Base-by-base conservation (phyloP, 1,284 basidiomycete species). In the Cyathus olla region DNA sequence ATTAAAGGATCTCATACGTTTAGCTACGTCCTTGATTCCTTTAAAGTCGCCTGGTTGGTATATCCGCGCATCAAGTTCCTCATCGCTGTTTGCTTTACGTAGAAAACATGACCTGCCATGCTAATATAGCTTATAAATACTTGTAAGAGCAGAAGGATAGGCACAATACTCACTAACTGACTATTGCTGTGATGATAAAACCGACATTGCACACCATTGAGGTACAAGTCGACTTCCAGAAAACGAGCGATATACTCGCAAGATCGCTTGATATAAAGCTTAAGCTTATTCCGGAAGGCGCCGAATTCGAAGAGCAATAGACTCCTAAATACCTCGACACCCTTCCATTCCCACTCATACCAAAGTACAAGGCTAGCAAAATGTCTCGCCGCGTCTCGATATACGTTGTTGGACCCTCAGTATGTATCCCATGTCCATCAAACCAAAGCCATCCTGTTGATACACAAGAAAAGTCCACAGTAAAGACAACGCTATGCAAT, bases 121-220 rank as follows among this genome's bases (percentile, higher is more conserved):
- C 89, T 90, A n/a, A n/a, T n/a, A n/a, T n/a, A n/a, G n/a, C n/a
- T n/a, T n/a, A n/a, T n/a, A n/a, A n/a, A n/a, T n/a, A n/a, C n/a
- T n/a, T n/a, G n/a, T n/a, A n/a, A n/a, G n/a, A n/a, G n/a, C n/a
- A n/a, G n/a, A n/a, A n/a, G n/a, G 27, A 52, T 19, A 37, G 5
- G 1, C n/a, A 29, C 21, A 26, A 22, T n/a, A 66, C 83, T n/a
- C 63, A 89, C 87, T 68, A 90, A 66, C 63, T 91, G 90, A 61
- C 87, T 90, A 68, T 90, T 90, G 50, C 88, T 90, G 60, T 91
- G 89, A 60, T 87, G 86, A 62, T 89, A 90, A 67, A 90, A 91
- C 3, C 88, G 83, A 72, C 90, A 90, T 66, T 90, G 87, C 0
- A 82, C 72, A 1, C 79, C 81, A 62, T 91, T 90, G 62, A 91